These are phyloP conservation scores for Solanum paucissectum DNA, from an alignment of 257 asterid species.

Conservation along the genomic window DNA sequence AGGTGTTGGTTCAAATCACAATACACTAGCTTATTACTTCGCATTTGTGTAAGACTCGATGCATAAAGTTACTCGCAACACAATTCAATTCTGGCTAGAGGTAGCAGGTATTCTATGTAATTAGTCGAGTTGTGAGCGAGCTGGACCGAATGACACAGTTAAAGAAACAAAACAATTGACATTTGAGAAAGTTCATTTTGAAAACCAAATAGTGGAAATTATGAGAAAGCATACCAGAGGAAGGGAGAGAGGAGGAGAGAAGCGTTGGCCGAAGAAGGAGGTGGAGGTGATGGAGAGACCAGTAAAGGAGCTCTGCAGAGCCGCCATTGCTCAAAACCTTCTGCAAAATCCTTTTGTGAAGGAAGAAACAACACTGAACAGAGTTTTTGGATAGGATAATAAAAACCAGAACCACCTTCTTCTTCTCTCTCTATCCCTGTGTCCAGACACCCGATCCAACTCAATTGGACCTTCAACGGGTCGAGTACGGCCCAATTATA, in stretches of 20 bases:
- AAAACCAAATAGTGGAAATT: background rate
- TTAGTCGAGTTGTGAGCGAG: background rate
- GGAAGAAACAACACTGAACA: background rate
- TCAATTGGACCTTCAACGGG: background rate
- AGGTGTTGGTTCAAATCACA: background rate
- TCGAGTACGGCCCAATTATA: background rate
- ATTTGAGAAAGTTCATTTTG: background rate
- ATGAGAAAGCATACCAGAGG: conserved; percentile 30
- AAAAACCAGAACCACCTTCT: background rate
- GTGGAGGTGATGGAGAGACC: conserved; percentile 55
- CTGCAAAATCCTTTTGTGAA: background rate
- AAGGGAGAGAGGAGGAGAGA: conserved; percentile 39
- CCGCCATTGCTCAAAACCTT: conserved; percentile 26
- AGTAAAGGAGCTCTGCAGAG: conserved; percentile 62
- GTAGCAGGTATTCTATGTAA: background rate
- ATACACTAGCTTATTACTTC: background rate
- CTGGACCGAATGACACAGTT: background rate
- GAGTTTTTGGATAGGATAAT: background rate
- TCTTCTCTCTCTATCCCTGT: background rate
- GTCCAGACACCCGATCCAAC: background rate
- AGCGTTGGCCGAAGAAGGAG: conserved; percentile 60
- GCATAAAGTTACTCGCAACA: background rate
- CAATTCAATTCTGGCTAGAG: background rate
- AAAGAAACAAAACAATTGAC: background rate
- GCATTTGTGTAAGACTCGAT: background rate